Evolutionary conservation across 169 alveolate species (phyloP).

Genomic region (Besnoitia besnoiti): DNA sequence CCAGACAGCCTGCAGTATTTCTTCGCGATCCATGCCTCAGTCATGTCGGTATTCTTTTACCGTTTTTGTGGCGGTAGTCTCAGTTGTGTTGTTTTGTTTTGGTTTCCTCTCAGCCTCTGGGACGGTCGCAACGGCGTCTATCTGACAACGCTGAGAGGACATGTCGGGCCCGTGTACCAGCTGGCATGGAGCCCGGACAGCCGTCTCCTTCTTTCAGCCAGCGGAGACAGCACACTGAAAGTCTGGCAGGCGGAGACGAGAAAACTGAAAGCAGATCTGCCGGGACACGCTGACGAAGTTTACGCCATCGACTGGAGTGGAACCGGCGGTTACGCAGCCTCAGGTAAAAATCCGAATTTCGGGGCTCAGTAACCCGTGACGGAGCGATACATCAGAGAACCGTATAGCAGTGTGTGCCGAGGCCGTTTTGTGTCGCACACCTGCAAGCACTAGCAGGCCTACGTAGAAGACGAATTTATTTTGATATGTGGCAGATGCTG

Average conservation of each 20-base stretch:
- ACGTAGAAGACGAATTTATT: too few relatives aligned
- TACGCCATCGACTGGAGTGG: conserved; percentile 98
- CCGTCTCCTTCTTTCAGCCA: conserved; percentile 90
- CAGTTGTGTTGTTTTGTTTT: background rate
- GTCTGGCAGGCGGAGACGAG: conserved; percentile 90
- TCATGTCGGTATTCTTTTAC: too few relatives aligned
- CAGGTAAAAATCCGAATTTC: background rate
- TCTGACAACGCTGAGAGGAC: conserved; percentile 95
- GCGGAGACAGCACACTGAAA: conserved; percentile 96
- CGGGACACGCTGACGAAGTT: conserved; percentile 99
- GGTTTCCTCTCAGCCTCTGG: conserved; percentile 79
- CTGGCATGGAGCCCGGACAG: conserved; percentile 98
- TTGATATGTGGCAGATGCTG: too few relatives aligned
- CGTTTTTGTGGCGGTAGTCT: too few relatives aligned
- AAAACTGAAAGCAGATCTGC: conserved; percentile 94
- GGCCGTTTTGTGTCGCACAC: too few relatives aligned
- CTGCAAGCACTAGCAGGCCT: too few relatives aligned
- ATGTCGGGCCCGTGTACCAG: conserved; percentile 97
- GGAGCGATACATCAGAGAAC: too few relatives aligned
- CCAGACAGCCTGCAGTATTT: background rate
- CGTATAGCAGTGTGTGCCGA: too few relatives aligned
- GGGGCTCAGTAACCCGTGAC: background rate
- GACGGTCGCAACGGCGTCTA: conserved; percentile 92
- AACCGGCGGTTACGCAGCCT: conserved; percentile 94
- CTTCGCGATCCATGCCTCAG: too few relatives aligned